Evolutionary conservation across 768 basidiomycete genomes (phyloP).

Genomic region (Guyanaporus albipodus): DNA sequence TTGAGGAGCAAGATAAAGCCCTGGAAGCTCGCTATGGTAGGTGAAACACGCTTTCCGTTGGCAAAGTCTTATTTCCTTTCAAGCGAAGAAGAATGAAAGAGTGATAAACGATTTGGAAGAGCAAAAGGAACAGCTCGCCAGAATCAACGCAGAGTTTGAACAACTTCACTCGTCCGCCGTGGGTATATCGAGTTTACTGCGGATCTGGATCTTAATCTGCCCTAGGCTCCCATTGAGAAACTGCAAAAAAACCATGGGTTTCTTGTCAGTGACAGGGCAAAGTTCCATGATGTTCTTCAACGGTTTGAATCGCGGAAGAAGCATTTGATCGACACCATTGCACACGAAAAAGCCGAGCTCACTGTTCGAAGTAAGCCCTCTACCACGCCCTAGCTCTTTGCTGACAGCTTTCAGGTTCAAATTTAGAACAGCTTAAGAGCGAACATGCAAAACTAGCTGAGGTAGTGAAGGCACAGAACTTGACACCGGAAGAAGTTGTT

Average conservation of each 20-base stretch:
- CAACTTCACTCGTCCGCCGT: constrained; percentile 64
- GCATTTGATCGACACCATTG: constrained; percentile 62
- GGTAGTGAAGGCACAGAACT: constrained; percentile 81
- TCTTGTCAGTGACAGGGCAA: constrained; percentile 69
- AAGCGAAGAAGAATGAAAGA: constrained; percentile 71
- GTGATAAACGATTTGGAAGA: constrained; percentile 61
- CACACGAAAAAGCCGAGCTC: constrained; percentile 63
- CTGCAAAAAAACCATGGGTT: constrained; percentile 59
- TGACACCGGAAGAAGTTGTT: constrained; percentile 86
- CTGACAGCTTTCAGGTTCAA: constrained; percentile 41
- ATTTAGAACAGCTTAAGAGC: constrained; percentile 57
- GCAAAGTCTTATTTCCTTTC: neutral
- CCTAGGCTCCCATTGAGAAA: constrained; percentile 60
- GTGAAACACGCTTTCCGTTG: constrained; percentile 12
- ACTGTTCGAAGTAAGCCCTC: constrained; percentile 45
- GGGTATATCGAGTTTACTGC: constrained; percentile 7
- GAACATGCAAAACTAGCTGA: constrained; percentile 62
- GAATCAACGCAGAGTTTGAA: constrained; percentile 49
- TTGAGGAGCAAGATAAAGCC: constrained; percentile 62
- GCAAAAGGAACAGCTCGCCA: constrained; percentile 44
- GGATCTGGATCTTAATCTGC: neutral
- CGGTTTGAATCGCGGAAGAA: constrained; percentile 68
- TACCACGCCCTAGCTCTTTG: neutral
- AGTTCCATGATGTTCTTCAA: constrained; percentile 71
- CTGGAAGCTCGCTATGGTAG: constrained; percentile 77